Base-by-base conservation (phyloP, 2,329 filamentous ascomycete species). In the Exophiala aquamarina region DNA sequence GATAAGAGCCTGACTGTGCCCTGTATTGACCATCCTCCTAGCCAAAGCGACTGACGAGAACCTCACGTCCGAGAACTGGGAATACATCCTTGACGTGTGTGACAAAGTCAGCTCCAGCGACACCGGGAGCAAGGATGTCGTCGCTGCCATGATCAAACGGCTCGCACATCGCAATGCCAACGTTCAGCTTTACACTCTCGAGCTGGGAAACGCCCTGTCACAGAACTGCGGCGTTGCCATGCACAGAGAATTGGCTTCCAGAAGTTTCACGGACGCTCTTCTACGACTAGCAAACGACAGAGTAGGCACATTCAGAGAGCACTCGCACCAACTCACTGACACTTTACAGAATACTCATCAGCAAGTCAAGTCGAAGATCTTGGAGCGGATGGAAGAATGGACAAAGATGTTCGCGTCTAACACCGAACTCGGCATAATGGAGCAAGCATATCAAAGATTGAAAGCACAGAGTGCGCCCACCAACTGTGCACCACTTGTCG, bases 381-480 rank as follows among this genome's bases (percentile, higher is more conserved):
- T 97, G 49, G 92, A 97, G 75, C 84, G 91, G 58, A 97, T 97
- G 89, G 85, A 87, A 66, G 89, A 92, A 56, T 98, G 93, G 93
- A 84, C 87, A 47, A 88, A 93, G 62, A 95, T 96, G 88, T 97
- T 97, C 66, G 81, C 82, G 61, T 84, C 80, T 51, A 89, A 96
- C 64, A 81, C 90, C 9, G 92, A 96, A 65, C 79, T 98, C 51
- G 93, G 93, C 14, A 95, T 98, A 65, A 98, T 98, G 93, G 87
- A 91, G 66, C 89, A 95, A 63, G 91, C 92, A 49, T 97, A 92
- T 69, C 84, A 84, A 72, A 89, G 86, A 66, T 75, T 97, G 54
- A 94, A 95, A 75, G 76, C 76, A 15, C 78, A 81, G 61, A 83
- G 79, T 82, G 65, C 55, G 71, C 57, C 55, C 11, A 26, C 23